Conservation (phyloP, 2,329 filamentous ascomycete genomes). For the Fusarium bulbicola region DNA sequence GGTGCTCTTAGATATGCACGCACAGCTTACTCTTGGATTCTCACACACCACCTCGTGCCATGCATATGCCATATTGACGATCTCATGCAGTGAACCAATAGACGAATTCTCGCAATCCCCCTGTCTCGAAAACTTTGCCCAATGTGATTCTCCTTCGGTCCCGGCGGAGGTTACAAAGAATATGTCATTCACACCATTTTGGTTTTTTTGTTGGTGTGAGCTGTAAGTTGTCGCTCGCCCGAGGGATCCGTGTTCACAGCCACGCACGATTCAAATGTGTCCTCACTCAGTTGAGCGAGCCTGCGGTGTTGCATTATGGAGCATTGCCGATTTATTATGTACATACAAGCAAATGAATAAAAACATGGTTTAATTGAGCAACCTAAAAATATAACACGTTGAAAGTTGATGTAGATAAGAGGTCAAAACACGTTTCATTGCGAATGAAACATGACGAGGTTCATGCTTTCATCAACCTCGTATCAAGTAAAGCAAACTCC, state of each 20-base stretch:
- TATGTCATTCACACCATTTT: conserved; percentile 10
- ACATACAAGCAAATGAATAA: neutral
- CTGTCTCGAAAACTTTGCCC: neutral
- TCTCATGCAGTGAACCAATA: conserved; percentile 24
- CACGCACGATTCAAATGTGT: neutral
- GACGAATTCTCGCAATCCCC: conserved; percentile 26
- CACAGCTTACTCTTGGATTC: conserved; percentile 12
- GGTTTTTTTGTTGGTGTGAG: neutral
- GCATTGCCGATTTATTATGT: neutral
- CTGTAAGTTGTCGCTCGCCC: conserved; percentile 4
- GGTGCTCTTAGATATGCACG: conserved; percentile 10
- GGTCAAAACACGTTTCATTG: conserved; percentile 26
- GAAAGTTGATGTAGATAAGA: neutral
- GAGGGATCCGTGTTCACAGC: conserved; percentile 20
- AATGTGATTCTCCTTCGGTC: conserved; percentile 8
- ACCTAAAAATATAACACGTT: conserved; percentile 17
- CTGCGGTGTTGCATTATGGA: neutral
- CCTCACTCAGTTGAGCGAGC: neutral
- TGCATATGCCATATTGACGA: conserved; percentile 14
- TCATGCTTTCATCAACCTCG: conserved; percentile 22
- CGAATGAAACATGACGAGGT: conserved; percentile 26
- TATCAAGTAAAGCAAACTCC: conserved; percentile 31
- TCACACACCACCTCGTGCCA: conserved; percentile 1
- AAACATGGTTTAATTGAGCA: neutral
- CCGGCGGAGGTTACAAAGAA: neutral